A percentile compares a stretch with the other conserved stretches of the same genome.
Conservation (phyloP, 441 rosid species). For the Arabidopsis lyrata region DNA sequence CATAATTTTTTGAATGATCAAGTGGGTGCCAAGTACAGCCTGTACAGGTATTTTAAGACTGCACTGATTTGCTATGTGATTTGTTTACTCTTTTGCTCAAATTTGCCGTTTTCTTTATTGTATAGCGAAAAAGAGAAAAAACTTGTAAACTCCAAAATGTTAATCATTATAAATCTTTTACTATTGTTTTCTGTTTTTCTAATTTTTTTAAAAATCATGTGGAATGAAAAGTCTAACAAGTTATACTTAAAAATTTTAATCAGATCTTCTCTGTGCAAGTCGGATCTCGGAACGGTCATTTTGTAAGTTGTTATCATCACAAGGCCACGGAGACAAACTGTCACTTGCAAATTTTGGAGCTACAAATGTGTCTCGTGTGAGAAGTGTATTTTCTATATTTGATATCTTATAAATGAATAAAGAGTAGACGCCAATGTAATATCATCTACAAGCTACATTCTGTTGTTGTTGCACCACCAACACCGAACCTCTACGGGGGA, state of each 20-base stretch:
- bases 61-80: neutral
- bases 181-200: too few species aligned
- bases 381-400: neutral
- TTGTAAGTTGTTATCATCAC: neutral
- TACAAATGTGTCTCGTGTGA: slow-evolving; percentile 17
- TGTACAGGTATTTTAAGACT: neutral
- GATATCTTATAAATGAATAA: neutral
- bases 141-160: neutral
- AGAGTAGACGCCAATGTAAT: neutral
- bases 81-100: neutral
- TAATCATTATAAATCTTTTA: too few species aligned
- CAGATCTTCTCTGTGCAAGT: too few species aligned
- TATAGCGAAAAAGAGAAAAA: neutral
- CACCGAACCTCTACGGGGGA: slow-evolving; percentile 30
- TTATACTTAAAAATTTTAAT: too few species aligned
- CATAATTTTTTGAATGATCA: neutral
- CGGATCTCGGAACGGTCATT: too few species aligned
- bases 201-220: too few species aligned
- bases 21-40: neutral
- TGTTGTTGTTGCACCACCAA: slow-evolving; percentile 50
- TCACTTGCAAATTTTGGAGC: neutral
- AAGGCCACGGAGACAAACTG: slow-evolving; percentile 10
- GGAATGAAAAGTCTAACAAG: too few species aligned
- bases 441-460: slow-evolving; percentile 43
- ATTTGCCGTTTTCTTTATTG: neutral